Evolutionary conservation across 768 basidiomycete species (phyloP).

Genomic region (Lentinula raphanica): DNA sequence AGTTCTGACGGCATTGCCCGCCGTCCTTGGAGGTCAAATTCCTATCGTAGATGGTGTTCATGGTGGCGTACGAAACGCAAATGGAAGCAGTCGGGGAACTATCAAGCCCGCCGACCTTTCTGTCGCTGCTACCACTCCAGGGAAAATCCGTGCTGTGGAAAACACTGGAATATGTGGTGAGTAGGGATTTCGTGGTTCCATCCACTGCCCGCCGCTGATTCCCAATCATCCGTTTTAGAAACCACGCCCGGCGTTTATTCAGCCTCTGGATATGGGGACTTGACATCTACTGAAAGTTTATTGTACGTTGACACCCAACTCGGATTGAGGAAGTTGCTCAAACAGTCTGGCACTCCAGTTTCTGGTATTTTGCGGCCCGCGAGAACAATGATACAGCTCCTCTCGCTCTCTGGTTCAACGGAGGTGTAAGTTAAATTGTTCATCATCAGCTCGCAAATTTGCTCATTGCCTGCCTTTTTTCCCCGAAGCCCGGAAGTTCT

Average conservation of each 20-base stretch:
- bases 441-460: no score
- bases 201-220: not conserved
- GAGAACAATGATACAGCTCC: constrained; percentile 56
- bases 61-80: constrained; percentile 5
- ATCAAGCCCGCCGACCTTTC: not conserved
- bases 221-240: constrained; percentile 32
- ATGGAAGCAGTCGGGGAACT: not conserved
- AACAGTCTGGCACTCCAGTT: constrained; percentile 33
- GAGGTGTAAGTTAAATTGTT: constrained; percentile 37
- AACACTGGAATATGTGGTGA: constrained; percentile 60
- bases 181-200: not conserved
- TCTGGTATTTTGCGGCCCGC: constrained; percentile 68
- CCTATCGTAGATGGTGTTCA: constrained; percentile 10
- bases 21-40: constrained; percentile 9
- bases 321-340: not conserved
- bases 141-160: constrained; percentile 43
- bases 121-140: constrained; percentile 15
- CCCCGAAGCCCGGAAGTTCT: constrained; percentile 26
- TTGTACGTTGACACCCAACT: constrained; percentile 32
- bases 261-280: constrained; percentile 61
- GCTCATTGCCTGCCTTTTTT: no score
- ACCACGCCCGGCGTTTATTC: constrained; percentile 58
- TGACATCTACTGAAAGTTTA: constrained; percentile 51
- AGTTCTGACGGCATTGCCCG: not conserved
- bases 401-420: constrained; percentile 65